A percentile compares a stretch with the other conserved stretches of the same genome.
These are phyloP conservation scores for Entomortierella lignicola DNA, from an alignment of 192 early-diverging fungal genomes.

Conservation along the genomic window DNA sequence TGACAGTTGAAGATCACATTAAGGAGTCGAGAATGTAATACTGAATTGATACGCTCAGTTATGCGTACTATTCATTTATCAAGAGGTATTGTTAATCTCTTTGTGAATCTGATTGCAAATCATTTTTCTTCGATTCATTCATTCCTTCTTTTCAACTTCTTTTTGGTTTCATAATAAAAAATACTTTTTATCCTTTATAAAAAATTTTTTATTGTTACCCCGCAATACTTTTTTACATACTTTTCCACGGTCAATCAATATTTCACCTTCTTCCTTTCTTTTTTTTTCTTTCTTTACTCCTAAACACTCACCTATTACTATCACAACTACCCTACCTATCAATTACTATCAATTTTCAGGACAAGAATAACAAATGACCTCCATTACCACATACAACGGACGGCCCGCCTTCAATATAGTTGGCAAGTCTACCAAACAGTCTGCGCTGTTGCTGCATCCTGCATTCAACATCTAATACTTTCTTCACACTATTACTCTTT, in stretches of 20 bases:
- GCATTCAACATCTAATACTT: not conserved
- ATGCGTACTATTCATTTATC: no score
- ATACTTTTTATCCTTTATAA: not conserved
- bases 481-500: not conserved
- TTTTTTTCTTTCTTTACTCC: conserved; percentile 6
- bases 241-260: not conserved
- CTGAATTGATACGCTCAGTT: no score
- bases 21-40: no score
- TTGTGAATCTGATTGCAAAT: not conserved
- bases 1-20: no score
- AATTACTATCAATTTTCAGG: not conserved
- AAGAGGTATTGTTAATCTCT: no score
- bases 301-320: conserved; percentile 6
- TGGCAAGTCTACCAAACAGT: conserved; percentile 11
- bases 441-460: not conserved
- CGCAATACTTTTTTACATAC: not conserved
- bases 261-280: not conserved
- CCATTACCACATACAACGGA: conserved; percentile 7
- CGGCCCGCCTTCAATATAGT: conserved; percentile 34
- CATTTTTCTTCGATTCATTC: not conserved
- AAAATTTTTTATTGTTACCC: conserved; percentile 1
- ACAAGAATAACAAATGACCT: conserved; percentile 2
- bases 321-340: not conserved
- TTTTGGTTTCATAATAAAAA: not conserved
- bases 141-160: not conserved